Evolutionary conservation across 768 basidiomycete species (phyloP), one percentile per base, ranked within the genome.

Genomic region (Suillus tomentosus): DNA sequence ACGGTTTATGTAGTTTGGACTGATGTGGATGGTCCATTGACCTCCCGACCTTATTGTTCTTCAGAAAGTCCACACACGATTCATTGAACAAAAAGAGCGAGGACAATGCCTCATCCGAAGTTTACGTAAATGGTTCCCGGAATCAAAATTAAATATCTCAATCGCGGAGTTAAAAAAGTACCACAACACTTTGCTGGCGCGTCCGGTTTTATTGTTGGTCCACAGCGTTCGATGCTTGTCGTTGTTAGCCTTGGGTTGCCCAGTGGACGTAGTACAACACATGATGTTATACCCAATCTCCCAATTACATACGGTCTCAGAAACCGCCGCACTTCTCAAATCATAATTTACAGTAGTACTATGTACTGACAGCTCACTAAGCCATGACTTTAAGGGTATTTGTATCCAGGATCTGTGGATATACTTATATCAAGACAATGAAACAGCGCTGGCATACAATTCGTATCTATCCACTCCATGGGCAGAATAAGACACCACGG

Each of bases 1-100:
- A 54, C 48, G 22, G 17, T 58, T 75, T 75, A 66, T 73, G 76
- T 72, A 72, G 47, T 64, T 53, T 57, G 13, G 27, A 36, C 34
- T 14, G 24, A 1, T 53, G 55, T 36, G 22, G 63, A 47, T 31
- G 59, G 64, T 65, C 60, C 67, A 70, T 65, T 69, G 51, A 67
- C 66, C 54, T 24, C 17, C 62, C 40, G 36, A 27, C 45, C 39
- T 64, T 76, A 75, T 75, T 77, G 76, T 77, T 74, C 73, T 76
- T 13, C n/a, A 55, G 66, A 65, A 66, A 43, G 54, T 27, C 50
- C 48, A 51, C 27, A 63, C 39, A 27, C 13, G 48, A 50, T 60
- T 34, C 39, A 8, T 39, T 45, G 48, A 14, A 65, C 60, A 64
- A 65, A 65, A 65, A 59, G 55, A 60, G 45, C 40, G 17, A 11